Evolutionary conservation across 208 protist species (phyloP), one percentile per base, ranked within the genome.

Genomic region (Wallacemonas sp.): DNA sequence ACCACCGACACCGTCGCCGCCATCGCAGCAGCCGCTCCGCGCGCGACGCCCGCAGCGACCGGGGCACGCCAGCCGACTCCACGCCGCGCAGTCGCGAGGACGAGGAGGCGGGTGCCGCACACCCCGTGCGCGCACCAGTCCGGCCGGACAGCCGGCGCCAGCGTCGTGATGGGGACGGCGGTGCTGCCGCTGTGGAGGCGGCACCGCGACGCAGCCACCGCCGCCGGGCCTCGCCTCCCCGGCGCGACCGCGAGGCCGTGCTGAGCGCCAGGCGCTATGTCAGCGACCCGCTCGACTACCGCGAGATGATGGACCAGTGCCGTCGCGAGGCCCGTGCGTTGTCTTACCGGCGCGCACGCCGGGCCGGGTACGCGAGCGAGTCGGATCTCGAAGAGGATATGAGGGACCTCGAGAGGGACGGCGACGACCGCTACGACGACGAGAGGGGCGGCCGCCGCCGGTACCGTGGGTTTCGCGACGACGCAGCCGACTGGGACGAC

Each of bases 211-310:
- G 14, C 36, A 41, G 10, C 7, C 36, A 41, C 14, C 36, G 36
- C 10, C 14, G 10, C 14, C 36, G 10, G 7, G 14, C 36, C 10
- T 41, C 36, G 10, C 36, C 36, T 14, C 7, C 36, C 10, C 36
- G 36, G 14, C 36, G 36, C 10, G 36, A 41, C 14, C 36, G 36
- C 36, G 36, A 41, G 36, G 36, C 36, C 36, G 36, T 41, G 10
- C 36, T 41, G 14, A 41, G 36, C 36, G 36, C 36, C 10, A 41
- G 36, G 14, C 36, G 36, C 7, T 41, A 41, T 41, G 36, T 41
- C 25, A 33, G 22, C 52, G 52, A 59, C 31, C 52, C 52, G 26
- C 32, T 59, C 5, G 52, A 59, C 52, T 64, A 64, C 57, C 38
- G 42, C 23, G 42, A 31, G 5, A 49, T 64, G 38, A 46, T 64